These are phyloP conservation scores for Eutrema yunnanense DNA, from an alignment of 345 rosid genomes.

Conservation along the genomic window DNA sequence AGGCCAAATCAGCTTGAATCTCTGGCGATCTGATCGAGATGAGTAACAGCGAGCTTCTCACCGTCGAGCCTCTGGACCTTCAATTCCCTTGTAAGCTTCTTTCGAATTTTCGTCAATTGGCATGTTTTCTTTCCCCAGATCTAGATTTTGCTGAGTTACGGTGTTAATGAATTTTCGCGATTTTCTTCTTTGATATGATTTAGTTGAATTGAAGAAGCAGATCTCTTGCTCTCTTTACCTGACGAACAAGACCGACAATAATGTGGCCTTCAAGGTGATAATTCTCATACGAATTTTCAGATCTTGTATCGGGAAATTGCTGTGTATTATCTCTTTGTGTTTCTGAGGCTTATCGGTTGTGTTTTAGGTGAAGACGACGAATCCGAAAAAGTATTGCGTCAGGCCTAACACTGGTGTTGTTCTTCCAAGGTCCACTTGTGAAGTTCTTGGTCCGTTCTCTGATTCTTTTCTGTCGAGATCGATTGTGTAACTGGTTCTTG, in stretches of 20 bases:
- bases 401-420: slow-evolving; percentile 82
- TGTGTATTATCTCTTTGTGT: not conserved
- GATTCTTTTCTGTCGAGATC: not conserved
- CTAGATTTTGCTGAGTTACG: not conserved
- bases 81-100: slow-evolving; percentile 72
- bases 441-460: slow-evolving; percentile 48
- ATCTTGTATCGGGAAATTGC: not conserved
- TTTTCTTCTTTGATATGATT: slow-evolving; percentile 7
- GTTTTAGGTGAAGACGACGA: slow-evolving; percentile 78
- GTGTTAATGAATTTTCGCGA: not conserved
- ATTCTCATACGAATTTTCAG: not conserved
- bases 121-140: slow-evolving; percentile 7
- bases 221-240: slow-evolving; percentile 71
- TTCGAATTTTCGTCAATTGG: slow-evolving; percentile 29
- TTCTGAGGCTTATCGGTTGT: slow-evolving; percentile 8
- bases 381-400: slow-evolving; percentile 81
- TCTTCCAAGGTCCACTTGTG: slow-evolving; percentile 57
- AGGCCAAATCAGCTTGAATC: not conserved
- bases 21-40: slow-evolving; percentile 33
- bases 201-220: slow-evolving; percentile 91
- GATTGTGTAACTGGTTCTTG: not conserved
- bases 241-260: slow-evolving; percentile 70
- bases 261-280: slow-evolving; percentile 74
- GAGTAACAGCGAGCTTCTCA: slow-evolving; percentile 64
- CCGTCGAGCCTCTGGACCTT: slow-evolving; percentile 70